Base-by-base conservation (phyloP, 2,329 filamentous ascomycete genomes). In the Aspergillus jensenii region DNA sequence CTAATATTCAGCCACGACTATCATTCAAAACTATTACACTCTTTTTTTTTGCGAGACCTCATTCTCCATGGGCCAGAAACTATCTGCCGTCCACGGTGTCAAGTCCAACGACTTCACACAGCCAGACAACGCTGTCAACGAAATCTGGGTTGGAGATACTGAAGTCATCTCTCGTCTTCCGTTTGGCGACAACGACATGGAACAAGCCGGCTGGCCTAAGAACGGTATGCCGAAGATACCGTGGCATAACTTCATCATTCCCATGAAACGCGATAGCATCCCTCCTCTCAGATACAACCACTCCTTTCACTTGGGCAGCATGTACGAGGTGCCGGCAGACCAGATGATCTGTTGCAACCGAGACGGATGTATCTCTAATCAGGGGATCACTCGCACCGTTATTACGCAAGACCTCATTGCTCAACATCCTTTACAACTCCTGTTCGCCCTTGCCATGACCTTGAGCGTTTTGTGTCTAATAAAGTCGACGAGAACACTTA, bases 241-340 rank as follows among this genome's bases (percentile, higher is more conserved):
- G 3, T 76, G 74, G 74, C 71, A 71, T 63, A 71, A 74, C 17
- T 76, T 76, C 37, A 69, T 75, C 41, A 76, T 76, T 15, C 74
- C 73, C 7, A 50, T 74, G 41, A 68, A 67, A 52, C 68, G 67
- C 19, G 45, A 35, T n/a, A n/a, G 56, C 47, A 23, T 23, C 9
- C 15, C 31, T 17, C n/a, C 35, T 4, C n/a, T 1, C 52, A 55
- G 33, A 21, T 39, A 17, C 9, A 21, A 49, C 19, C 25, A 37
- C 1, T 21, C 31, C 6, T n/a, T 59, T 19, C 19, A 45, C 21
- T 23, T 43, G 12, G 46, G 27, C 12, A 19, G 5, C 37, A 46
- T 45, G n/a, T 33, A 31, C 27, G 8, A 43, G 12, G 41, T 27
- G 6, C 43, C 31, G 4, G 5, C 50, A 8, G 17, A 44, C 35